phyloP scores from a whole-genome alignment of 257 asterid species.

The Nicotiana tomentosiformis region DNA sequence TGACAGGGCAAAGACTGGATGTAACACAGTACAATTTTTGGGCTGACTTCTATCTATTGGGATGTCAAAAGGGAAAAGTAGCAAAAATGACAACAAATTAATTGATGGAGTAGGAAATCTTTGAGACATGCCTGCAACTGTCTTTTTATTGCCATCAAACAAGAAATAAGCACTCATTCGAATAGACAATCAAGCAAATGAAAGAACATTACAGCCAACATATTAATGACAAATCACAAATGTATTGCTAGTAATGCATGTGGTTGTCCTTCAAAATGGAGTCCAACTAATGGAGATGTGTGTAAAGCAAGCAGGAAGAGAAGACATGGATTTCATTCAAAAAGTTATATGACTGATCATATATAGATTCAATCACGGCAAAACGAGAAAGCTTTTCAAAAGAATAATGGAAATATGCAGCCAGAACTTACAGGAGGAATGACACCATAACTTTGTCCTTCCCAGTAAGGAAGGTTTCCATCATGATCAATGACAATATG shows the following conservation, averaged over 20 bases:
- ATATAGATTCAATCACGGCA: background rate
- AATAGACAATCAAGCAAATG: too few species aligned
- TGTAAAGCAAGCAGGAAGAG: too few species aligned
- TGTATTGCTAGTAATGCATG: background rate
- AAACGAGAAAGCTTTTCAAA: background rate
- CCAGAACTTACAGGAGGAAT: conserved; percentile 73
- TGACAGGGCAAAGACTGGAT: background rate
- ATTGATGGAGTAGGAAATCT: background rate
- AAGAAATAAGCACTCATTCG: too few species aligned
- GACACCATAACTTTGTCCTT: conserved; percentile 95
- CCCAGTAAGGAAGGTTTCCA: conserved; percentile 94
- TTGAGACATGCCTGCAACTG: too few species aligned
- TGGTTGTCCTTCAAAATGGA: background rate
- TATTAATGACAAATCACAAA: background rate
- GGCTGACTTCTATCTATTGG: background rate
- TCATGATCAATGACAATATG: conserved; percentile 92
- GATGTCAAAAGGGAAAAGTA: background rate
- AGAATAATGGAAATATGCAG: conserved; percentile 3
- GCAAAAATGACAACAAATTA: background rate
- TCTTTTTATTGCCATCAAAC: too few species aligned
- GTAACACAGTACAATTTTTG: background rate
- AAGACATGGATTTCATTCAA: too few species aligned
- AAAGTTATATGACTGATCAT: background rate
- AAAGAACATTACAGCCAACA: too few species aligned
- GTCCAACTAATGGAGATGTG: too few species aligned